A percentile compares a stretch with the other conserved stretches of the same genome.
Conservation (phyloP, 257 asterid species). For the Solanum pinnatisectum region DNA sequence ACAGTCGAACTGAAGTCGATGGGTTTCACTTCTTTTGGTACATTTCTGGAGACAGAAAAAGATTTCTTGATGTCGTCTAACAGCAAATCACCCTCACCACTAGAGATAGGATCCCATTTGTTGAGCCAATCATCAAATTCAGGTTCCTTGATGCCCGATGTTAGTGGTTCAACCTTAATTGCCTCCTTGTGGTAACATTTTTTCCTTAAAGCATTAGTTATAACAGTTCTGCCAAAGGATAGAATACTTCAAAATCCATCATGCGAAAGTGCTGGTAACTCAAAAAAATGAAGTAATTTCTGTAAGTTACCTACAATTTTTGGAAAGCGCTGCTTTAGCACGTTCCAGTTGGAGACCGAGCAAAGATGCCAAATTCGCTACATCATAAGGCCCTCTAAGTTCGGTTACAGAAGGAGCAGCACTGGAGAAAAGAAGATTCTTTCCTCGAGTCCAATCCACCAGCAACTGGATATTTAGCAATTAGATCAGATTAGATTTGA, state of each 20-base stretch:
- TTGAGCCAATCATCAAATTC: conserved; percentile 58
- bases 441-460: conserved; percentile 90
- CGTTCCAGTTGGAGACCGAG: conserved; percentile 64
- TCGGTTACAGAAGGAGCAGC: conserved; percentile 70
- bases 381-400: conserved; percentile 83
- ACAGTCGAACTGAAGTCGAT: conserved; percentile 38
- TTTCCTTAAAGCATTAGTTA: conserved; percentile 58
- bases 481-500: conserved; percentile 2
- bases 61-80: conserved; percentile 77
- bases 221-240: conserved; percentile 48
- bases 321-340: conserved; percentile 83
- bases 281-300: not conserved
- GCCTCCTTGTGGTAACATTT: conserved; percentile 65
- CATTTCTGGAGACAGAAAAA: conserved; percentile 36
- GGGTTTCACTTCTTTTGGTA: conserved; percentile 31
- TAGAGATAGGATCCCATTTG: conserved; percentile 88
- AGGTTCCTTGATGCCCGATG: conserved; percentile 29
- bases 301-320: conserved; percentile 59
- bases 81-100: conserved; percentile 86
- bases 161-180: conserved; percentile 59
- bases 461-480: conserved; percentile 50
- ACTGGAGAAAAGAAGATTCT: conserved; percentile 63
- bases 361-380: conserved; percentile 59
- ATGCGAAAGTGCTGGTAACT: not conserved
- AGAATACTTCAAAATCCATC: not conserved